Base-by-base conservation (phyloP, 2,329 filamentous ascomycete genomes). In the Talaromyces albobiverticillius region DNA sequence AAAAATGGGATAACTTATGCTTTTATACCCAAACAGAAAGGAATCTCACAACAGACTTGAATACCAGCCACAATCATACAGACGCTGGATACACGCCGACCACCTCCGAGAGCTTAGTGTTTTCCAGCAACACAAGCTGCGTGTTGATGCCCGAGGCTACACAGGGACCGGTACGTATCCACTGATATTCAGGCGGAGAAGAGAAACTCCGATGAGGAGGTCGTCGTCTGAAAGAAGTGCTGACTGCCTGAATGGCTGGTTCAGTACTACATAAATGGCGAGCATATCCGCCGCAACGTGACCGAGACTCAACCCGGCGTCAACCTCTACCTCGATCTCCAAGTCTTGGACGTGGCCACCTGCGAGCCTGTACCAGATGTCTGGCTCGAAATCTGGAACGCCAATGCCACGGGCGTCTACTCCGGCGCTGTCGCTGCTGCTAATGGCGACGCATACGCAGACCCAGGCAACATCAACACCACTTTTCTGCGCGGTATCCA, bases 401-500 rank as follows among this genome's bases (percentile, higher is more conserved):
- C 69, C 52, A 76, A 77, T 59, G 48, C 69, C 11, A 74, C 71
- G 18, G 71, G 71, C 29, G 71, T 74, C 45, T 73, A 74, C 59
- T 71, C 67, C 7, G 71, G 71, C 25, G 58, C 73, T n/a, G 47
- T 64, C 10, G 69, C 69, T 14, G 62, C 36, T 32, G 70, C 69
- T 23, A 73, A 74, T 57, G 71, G 71, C n/a, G n/a, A n/a, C n/a
- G n/a, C n/a, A n/a, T n/a, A n/a, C n/a, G 36, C 26, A 3, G 45
- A 46, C 7, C 11, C 26, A 8, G n/a, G 18, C 53, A 71, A 60
- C 26, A 58, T 75, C 5, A 62, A 63, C 4, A 65, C 64, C 1
- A 75, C 72, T 3, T 77, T 67, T 61, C 65, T 78, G 6, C 73
- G 76, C 3, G 76, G 76, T 20, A 68, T 78, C 34, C 71, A 75